A percentile compares a stretch with the other conserved stretches of the same genome.
These are phyloP conservation scores for Leptographium lundbergii DNA, from an alignment of 2,329 filamentous ascomycete genomes.

Conservation along the genomic window DNA sequence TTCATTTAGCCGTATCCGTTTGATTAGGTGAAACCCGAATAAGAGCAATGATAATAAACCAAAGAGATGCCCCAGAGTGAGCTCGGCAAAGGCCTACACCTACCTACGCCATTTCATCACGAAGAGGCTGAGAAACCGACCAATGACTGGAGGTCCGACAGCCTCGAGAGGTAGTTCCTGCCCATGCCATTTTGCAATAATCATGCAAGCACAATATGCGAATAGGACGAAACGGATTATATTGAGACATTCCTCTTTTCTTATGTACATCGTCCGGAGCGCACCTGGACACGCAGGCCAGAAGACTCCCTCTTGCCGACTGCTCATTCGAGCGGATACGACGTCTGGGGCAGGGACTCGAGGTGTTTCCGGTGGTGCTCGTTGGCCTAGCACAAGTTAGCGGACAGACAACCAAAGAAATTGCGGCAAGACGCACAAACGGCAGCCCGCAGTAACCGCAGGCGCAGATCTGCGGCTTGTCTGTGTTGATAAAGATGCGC, in stretches of 20 bases:
- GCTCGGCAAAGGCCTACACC: too few species aligned
- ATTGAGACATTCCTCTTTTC: neutral
- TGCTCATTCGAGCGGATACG: slow-evolving; percentile 55
- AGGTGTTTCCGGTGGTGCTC: slow-evolving; percentile 79
- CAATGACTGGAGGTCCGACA: too few species aligned
- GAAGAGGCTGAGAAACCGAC: too few species aligned
- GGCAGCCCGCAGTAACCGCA: slow-evolving; percentile 92
- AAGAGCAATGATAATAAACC: too few species aligned
- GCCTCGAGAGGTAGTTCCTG: too few species aligned
- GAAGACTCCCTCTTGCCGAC: neutral
- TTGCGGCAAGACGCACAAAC: slow-evolving; percentile 53
- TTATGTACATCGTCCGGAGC: neutral
- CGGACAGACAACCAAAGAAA: neutral
- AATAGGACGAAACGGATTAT: neutral
- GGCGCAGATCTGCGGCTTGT: slow-evolving; percentile 80
- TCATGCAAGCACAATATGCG: neutral
- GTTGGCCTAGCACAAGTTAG: slow-evolving; percentile 51
- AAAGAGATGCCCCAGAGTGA: too few species aligned
- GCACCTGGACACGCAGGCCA: neutral
- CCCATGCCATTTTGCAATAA: neutral
- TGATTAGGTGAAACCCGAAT: too few species aligned
- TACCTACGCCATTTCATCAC: too few species aligned
- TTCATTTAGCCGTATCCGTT: neutral
- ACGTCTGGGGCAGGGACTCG: slow-evolving; percentile 65
- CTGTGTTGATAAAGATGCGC: slow-evolving; percentile 90